Percentiles rank a stretch among this genome's conserved stretches.
These are phyloP conservation scores for Backusella macrospora DNA, from an alignment of 192 early-diverging fungal genomes.

Conservation along the genomic window DNA sequence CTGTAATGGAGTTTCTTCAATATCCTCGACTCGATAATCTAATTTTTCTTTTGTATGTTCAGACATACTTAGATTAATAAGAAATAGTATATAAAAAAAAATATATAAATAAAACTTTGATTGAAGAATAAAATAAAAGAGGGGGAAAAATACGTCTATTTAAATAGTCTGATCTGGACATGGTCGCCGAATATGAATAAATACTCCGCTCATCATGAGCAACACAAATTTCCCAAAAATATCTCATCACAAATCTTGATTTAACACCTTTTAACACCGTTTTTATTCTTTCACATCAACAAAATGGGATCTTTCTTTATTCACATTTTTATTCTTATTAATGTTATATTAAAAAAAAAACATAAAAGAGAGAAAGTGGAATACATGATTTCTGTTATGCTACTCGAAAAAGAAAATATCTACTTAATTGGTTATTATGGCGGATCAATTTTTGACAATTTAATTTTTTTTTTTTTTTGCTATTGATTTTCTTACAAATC, in stretches of 20 bases:
- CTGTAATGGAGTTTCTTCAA: background rate
- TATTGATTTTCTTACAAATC: background rate
- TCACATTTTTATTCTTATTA: background rate
- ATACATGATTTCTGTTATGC: background rate
- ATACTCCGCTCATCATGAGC: background rate
- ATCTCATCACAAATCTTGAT: background rate
- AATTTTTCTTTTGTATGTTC: background rate
- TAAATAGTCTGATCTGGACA: slow-evolving; percentile 4
- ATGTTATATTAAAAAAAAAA: background rate
- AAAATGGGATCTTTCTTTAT: background rate
- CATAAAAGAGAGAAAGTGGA: background rate
- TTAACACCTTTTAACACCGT: background rate
- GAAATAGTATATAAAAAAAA: background rate
- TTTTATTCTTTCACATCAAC: background rate
- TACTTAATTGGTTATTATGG: too few species aligned
- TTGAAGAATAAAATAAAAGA: background rate
- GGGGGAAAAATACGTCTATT: background rate
- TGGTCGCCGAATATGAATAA: slow-evolving; percentile 1
- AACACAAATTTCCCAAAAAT: background rate
- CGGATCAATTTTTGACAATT: background rate
- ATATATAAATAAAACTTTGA: background rate
- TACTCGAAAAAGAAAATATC: background rate
- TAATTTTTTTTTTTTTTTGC: background rate
- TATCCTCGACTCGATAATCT: background rate
- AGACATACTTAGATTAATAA: slow-evolving; percentile 7